phyloP scores from a whole-genome alignment of 768 basidiomycete genomes.

The Boletus edulis region DNA sequence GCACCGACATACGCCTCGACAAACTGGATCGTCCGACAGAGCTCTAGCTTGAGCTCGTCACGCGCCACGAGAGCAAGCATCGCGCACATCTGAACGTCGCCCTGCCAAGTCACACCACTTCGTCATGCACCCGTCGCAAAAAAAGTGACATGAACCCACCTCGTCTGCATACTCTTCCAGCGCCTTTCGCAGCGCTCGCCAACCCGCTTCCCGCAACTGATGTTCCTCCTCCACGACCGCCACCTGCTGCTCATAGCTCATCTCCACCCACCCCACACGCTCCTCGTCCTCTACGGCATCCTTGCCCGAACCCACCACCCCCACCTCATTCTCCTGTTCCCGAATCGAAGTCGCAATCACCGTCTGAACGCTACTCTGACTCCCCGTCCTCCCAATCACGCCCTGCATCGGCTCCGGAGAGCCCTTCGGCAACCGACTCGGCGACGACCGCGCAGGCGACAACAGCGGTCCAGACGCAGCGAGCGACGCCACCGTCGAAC shows the following conservation, averaged over 20 bases:
- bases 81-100: slow-evolving; percentile 79
- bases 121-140: not conserved
- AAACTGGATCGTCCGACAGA: slow-evolving; percentile 47
- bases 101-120: slow-evolving; percentile 39
- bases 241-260: slow-evolving; percentile 20
- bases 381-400: slow-evolving; percentile 45
- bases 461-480: slow-evolving; percentile 34
- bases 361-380: slow-evolving; percentile 68
- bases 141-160: slow-evolving; percentile 34
- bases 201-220: slow-evolving; percentile 50
- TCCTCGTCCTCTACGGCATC: slow-evolving; percentile 29
- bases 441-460: slow-evolving; percentile 18
- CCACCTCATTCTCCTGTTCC: slow-evolving; percentile 32
- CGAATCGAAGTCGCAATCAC: slow-evolving; percentile 57
- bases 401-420: slow-evolving; percentile 15
- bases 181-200: slow-evolving; percentile 51
- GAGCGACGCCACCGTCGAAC: slow-evolving; percentile 65
- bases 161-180: slow-evolving; percentile 63
- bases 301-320: slow-evolving; percentile 19
- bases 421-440: slow-evolving; percentile 1
- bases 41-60: slow-evolving; percentile 51
- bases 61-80: slow-evolving; percentile 64
- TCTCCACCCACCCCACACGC: slow-evolving; percentile 25
- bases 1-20: slow-evolving; percentile 74
- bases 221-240: slow-evolving; percentile 47